These are phyloP conservation scores for Aspergillus nomiae DNA, from an alignment of 2,329 filamentous ascomycete species.

Conservation along the genomic window DNA sequence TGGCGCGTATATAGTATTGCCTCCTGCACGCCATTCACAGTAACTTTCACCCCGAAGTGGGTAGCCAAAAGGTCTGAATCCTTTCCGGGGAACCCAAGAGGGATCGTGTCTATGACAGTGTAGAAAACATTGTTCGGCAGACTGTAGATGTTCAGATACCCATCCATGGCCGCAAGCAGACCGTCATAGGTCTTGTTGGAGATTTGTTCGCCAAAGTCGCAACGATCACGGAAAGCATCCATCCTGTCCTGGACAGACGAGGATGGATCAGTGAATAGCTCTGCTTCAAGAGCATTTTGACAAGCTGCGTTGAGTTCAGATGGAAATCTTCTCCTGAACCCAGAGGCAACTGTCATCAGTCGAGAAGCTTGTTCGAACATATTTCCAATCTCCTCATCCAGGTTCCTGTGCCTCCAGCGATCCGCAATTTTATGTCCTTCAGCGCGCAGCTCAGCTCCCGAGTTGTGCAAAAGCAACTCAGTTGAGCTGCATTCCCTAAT, in stretches of 20 bases:
- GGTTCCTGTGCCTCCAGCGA: slow-evolving; percentile 48
- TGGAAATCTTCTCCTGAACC: slow-evolving; percentile 71
- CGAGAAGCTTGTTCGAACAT: slow-evolving; percentile 58
- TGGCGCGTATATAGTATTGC: slow-evolving; percentile 71
- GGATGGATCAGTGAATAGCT: slow-evolving; percentile 73
- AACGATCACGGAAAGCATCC: slow-evolving; percentile 74
- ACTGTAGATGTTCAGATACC: slow-evolving; percentile 57
- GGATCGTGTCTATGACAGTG: slow-evolving; percentile 52
- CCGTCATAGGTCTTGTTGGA: slow-evolving; percentile 77
- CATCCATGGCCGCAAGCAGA: slow-evolving; percentile 69
- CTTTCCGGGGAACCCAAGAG: slow-evolving; percentile 42
- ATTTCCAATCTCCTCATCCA: slow-evolving; percentile 52
- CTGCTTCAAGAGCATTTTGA: slow-evolving; percentile 66
- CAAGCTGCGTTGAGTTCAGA: slow-evolving; percentile 69
- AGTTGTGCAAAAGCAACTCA: slow-evolving; percentile 75
- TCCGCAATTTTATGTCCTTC: slow-evolving; percentile 42
- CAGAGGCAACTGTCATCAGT: slow-evolving; percentile 69
- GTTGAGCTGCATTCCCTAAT: slow-evolving; percentile 77
- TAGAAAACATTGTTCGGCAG: slow-evolving; percentile 56
- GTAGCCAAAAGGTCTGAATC: slow-evolving; percentile 55
- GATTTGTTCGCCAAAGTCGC: slow-evolving; percentile 75
- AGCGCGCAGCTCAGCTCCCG: slow-evolving; percentile 40
- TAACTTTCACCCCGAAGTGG: slow-evolving; percentile 72
- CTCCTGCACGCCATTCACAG: slow-evolving; percentile 78
- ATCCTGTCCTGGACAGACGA: slow-evolving; percentile 73